Base-by-base conservation (phyloP, 139 green algal genomes). In the Volvox africanus region DNA sequence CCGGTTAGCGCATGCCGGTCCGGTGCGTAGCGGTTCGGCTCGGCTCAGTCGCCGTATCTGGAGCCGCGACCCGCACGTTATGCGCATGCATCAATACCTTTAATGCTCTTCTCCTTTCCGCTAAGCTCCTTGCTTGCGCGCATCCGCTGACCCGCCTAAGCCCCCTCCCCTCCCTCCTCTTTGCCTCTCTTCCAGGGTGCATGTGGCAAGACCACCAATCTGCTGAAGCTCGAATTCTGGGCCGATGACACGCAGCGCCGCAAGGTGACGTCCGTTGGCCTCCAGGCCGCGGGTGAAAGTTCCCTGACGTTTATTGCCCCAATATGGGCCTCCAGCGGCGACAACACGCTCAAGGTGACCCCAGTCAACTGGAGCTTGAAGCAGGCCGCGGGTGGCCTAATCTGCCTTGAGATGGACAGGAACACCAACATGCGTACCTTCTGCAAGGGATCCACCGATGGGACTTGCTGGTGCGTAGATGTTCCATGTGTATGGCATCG, bases 191-290 rank as follows among this genome's bases (percentile, higher is more conserved):
- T 30, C 9, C 71, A 82, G 76, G 44, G 62, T 65, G 2, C 18
- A 2, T 88, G 82, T 61, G 82, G 82, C 19, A 36, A 9, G 14
- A 55, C 62, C 33, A 28, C 11, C 62, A 65, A 26, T 30, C 82
- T 88, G 61, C 62, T 79, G 32, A 88, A 88, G 82, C 21, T 37
- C 1, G 82, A 88, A 65, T 79, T 88, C 82, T 88, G 22, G 24
- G 82, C 82, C 32, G 61, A 78, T 35, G 82, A 88, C 62, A 14
- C 2, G 16, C 33, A 55, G 82, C 82, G 82, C 61, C 82, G 82
- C 82, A 62, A 62, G 50, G 28, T 88, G 61, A 6, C 32, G 28
- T 1, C 19, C 33, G 1, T 78, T 20, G 82, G 32, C 50, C 0
- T 78, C 1, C 32, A 37, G 62, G 28, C 82, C 9, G 82, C 61